These are phyloP conservation scores for Lichtheimia corymbifera DNA, from an alignment of 371 early-diverging fungal genomes.

Conservation along the genomic window DNA sequence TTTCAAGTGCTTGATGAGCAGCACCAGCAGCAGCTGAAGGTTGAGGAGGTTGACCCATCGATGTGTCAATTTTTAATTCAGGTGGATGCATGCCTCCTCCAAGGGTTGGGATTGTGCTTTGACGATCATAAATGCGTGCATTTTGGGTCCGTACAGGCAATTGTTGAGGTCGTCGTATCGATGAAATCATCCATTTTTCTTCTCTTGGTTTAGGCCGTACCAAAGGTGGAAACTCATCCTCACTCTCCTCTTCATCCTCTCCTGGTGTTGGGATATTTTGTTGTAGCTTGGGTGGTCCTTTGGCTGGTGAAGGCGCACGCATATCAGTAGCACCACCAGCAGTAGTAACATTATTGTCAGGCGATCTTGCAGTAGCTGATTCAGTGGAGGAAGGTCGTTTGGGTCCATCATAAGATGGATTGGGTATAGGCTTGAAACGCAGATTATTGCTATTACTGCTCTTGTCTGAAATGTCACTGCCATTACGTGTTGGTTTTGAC, in stretches of 20 bases:
- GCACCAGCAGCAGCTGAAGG: conserved; percentile 3
- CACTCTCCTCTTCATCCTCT: conserved; percentile 13
- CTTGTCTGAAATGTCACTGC: background rate
- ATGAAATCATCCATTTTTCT: conserved; percentile 27
- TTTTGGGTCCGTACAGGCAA: conserved; percentile 19
- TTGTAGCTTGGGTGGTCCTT: background rate
- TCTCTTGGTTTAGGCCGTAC: conserved; percentile 14
- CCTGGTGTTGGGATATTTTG: background rate
- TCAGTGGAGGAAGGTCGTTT: background rate
- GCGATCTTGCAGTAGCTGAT: conserved; percentile 2
- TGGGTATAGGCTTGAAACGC: conserved; percentile 20
- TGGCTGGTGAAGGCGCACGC: background rate
- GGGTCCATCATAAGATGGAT: conserved; percentile 11
- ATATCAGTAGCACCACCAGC: too few relatives aligned
- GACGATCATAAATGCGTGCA: conserved; percentile 23
- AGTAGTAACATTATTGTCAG: too few relatives aligned
- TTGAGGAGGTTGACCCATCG: background rate
- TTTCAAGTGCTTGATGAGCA: conserved; percentile 2
- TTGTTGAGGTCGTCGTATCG: conserved; percentile 22
- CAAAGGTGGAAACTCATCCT: conserved; percentile 14
- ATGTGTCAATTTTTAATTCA: background rate
- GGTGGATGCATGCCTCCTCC: background rate
- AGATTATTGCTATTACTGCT: conserved; percentile 1
- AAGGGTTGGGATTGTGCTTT: conserved; percentile 1
- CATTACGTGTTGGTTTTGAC: background rate